phyloP scores from a whole-genome alignment of 176 grass and related monocot species.

The Carex kokanica region DNA sequence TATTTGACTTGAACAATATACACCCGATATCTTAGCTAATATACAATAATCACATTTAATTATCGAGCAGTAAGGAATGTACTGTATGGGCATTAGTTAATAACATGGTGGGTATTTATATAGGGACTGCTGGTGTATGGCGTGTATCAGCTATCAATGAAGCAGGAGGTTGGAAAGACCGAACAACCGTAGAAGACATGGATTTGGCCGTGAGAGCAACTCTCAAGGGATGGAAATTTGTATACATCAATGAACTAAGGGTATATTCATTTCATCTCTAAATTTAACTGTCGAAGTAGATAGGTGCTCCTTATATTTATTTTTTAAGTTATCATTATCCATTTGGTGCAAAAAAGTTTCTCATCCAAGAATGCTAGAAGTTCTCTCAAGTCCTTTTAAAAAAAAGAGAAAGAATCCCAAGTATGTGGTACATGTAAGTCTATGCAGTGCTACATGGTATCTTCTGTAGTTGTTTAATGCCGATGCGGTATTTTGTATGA shows the following conservation, averaged over 20 bases:
- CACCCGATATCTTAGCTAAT: not conserved
- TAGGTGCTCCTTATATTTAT: not conserved
- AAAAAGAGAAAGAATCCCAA: not conserved
- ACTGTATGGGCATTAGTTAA: not conserved
- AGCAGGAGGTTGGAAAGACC: slow-evolving; percentile 92
- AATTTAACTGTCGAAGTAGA: slow-evolving; percentile 4
- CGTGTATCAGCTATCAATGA: slow-evolving; percentile 70
- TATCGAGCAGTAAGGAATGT: not conserved
- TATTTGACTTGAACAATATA: not conserved
- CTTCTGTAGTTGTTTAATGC: not conserved
- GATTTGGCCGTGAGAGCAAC: slow-evolving; percentile 89
- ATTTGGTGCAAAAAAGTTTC: not conserved
- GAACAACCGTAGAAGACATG: slow-evolving; percentile 92
- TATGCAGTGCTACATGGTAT: not conserved
- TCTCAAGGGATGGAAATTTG: slow-evolving; percentile 91
- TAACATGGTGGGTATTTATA: slow-evolving; percentile 23
- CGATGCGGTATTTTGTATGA: not conserved
- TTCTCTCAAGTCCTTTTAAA: not conserved
- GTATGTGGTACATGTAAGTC: not conserved
- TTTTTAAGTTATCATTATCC: not conserved
- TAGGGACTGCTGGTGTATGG: slow-evolving; percentile 97
- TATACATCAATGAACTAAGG: slow-evolving; percentile 75
- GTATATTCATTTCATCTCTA: slow-evolving; percentile 36
- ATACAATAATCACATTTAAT: not conserved
- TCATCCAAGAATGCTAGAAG: not conserved